Evolutionary conservation across 306 rosid genomes (phyloP).

Genomic region (Pyrus pyrifolia): DNA sequence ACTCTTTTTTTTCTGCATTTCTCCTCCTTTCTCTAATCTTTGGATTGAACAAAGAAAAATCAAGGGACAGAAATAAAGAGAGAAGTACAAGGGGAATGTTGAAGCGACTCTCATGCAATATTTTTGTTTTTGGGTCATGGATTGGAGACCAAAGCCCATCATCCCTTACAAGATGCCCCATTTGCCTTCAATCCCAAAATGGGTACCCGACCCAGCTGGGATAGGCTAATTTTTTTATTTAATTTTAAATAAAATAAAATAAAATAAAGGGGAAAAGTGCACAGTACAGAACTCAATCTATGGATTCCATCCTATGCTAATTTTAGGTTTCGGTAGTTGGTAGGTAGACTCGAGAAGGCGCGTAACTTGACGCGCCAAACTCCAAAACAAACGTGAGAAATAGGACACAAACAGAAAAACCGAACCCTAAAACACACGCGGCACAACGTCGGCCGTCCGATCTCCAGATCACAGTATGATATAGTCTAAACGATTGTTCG

Average conservation of each 20-base stretch:
- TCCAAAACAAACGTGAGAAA: neutral
- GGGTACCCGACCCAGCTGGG: neutral
- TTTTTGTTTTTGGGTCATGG: neutral
- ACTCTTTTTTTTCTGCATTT: too few species aligned
- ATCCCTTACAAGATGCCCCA: neutral
- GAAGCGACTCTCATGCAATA: neutral
- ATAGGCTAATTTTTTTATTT: too few species aligned
- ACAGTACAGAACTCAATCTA: too few species aligned
- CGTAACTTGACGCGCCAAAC: neutral
- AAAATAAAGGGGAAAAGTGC: neutral
- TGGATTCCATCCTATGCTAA: neutral
- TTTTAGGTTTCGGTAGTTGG: neutral
- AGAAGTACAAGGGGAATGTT: neutral
- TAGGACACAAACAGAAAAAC: neutral
- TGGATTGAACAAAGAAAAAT: too few species aligned
- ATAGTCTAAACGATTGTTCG: neutral
- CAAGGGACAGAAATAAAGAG: neutral
- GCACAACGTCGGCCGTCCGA: neutral
- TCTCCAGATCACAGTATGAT: neutral
- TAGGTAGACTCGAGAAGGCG: neutral
- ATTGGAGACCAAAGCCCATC: neutral
- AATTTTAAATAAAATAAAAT: too few species aligned
- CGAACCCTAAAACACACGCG: slow-evolving; percentile 8
- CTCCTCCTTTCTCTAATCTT: neutral
- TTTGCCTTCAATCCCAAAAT: neutral